Conservation (phyloP, 1,139 yeast species). For the Candida neerlandica region DNA sequence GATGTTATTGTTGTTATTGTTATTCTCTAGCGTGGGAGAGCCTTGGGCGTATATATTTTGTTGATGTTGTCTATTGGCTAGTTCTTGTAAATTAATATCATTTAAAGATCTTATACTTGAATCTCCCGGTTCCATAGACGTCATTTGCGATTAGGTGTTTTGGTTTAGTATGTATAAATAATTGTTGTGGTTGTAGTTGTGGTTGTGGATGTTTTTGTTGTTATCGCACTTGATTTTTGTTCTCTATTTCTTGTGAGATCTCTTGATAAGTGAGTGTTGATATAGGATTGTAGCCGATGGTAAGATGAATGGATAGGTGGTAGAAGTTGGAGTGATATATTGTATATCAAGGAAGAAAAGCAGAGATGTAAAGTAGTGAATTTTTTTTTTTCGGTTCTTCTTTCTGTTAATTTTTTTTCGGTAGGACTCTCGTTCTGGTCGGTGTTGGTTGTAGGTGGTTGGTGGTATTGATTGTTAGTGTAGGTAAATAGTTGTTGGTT, state of each 20-base stretch:
- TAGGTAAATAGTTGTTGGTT: too few species aligned
- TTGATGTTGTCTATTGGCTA: slow-evolving; percentile 20
- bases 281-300: not conserved
- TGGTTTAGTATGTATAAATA: not conserved
- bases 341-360: not conserved
- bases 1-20: slow-evolving; percentile 4
- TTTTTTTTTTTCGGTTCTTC: not conserved
- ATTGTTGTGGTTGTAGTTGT: not conserved
- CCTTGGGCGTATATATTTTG: slow-evolving; percentile 19
- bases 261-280: not conserved
- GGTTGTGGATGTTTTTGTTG: not conserved
- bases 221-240: too few species aligned
- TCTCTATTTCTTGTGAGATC: too few species aligned
- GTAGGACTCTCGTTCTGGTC: not conserved
- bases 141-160: not conserved
- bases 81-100: slow-evolving; percentile 21
- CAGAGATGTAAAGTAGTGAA: not conserved
- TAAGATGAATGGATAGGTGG: not conserved
- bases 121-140: slow-evolving; percentile 20
- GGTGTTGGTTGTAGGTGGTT: not conserved
- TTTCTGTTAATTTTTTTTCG: not conserved
- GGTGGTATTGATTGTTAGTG: not conserved
- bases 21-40: slow-evolving; percentile 16
- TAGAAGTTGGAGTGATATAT: not conserved
- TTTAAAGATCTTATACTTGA: slow-evolving; percentile 19